phyloP scores from a whole-genome alignment of 164 flowering plant genomes.

The Nelumbo lutea region DNA sequence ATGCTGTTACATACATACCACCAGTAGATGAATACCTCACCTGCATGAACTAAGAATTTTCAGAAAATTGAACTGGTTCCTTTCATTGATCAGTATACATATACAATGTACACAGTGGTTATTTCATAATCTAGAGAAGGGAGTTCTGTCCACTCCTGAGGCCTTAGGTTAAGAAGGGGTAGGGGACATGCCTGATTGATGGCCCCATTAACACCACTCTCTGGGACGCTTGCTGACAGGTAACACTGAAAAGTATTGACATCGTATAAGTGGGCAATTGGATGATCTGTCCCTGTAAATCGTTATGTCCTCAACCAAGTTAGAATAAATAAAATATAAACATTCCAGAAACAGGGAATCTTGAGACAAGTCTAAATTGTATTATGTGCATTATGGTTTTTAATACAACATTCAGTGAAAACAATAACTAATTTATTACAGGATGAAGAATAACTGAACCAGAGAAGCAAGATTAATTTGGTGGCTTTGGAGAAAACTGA shows the following conservation, averaged over 20 bases:
- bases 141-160: neutral
- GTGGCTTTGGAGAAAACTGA: too few species aligned
- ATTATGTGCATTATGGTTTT: neutral
- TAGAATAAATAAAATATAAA: constrained; percentile 1
- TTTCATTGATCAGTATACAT: constrained; percentile 2
- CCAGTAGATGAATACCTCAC: constrained; percentile 79
- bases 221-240: constrained; percentile 59
- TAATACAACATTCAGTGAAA: neutral
- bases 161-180: neutral
- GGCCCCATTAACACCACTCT: constrained; percentile 52
- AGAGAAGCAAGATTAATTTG: too few species aligned
- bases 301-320: constrained; percentile 10
- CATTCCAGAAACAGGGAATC: neutral
- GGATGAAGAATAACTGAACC: too few species aligned
- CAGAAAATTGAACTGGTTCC: constrained; percentile 5
- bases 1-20: constrained; percentile 83
- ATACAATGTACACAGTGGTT: constrained; percentile 4
- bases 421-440: neutral
- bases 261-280: constrained; percentile 76
- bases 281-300: constrained; percentile 81
- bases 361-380: neutral
- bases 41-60: constrained; percentile 29
- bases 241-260: constrained; percentile 83
- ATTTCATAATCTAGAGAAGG: constrained; percentile 2
- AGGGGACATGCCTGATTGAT: constrained; percentile 64